Evolutionary conservation across 2,329 filamentous ascomycete genomes (phyloP), one percentile per base, ranked within the genome.

Genomic region (Xylaria sp.): DNA sequence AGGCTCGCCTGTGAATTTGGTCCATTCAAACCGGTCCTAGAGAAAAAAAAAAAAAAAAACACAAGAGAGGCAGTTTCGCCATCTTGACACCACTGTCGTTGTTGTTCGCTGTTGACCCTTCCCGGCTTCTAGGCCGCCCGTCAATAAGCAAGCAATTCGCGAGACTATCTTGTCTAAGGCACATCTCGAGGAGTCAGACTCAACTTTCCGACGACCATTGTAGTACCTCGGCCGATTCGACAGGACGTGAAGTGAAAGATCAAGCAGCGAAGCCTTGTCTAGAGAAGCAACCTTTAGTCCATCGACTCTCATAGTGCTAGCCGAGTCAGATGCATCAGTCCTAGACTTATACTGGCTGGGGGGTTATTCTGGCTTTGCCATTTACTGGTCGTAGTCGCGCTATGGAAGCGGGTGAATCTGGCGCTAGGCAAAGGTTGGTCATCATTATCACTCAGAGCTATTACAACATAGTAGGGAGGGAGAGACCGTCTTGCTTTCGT

Each of bases 361-460:
- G 76, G 68, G 71, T 68, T 67, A 62, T 76, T 73, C 76, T 75
- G 77, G 77, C 71, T 78, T 69, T 72, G 72, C 72, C 68, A 75
- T 72, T 64, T 52, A 69, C 68, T 73, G 75, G 77, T 75, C 70
- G 75, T 69, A 75, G 75, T 78, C 75, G 76, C 76, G 78, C 76
- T 78, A 79, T 79, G 78, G 78, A 79, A 76, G 71, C 75, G 75
- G 78, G 77, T 76, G 77, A 77, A 77, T 78, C 77, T 77, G 76
- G 77, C 71, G 74, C 75, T 76, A 79, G 77, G 77, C 77, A 78
- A 78, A 79, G 78, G 78, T 79, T 71, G 71, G 78, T 78, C 72
- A 43, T 69, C 71, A 55, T 55, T 3, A 67, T 71, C 66, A 66
- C 66, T 64, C 71, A 65, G 62, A 72, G 67, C 71, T 74, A 67